Evolutionary conservation across 2,329 filamentous ascomycete species (phyloP), one percentile per base, ranked within the genome.

Genomic region (Aspergillus alliaceus): DNA sequence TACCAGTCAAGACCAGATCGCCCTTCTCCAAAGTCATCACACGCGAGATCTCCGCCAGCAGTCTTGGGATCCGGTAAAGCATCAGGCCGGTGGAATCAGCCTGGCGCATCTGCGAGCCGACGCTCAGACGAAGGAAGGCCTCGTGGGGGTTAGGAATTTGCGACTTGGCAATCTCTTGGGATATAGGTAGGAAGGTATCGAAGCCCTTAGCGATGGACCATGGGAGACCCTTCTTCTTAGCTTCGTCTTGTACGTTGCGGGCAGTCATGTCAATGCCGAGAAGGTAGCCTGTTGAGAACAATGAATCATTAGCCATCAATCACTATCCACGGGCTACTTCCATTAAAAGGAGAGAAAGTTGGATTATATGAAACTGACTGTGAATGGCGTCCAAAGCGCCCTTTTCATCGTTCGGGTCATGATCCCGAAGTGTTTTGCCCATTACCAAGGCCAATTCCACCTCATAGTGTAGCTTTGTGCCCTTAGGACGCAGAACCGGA

Each of bases 191-290:
- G 80, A 99, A 99, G 3, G 95, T 98, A 75, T 99, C 95, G 73
- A 98, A 99, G 47, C 95, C 95, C 81, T 99, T 99, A 66, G 91
- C 89, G 64, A 97, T 97, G 69, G 88, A 87, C 95, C 95, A 99
- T 7, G 95, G 95, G 15, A 98, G 86, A 34, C 95, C 92, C 82
- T 95, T 96, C 79, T 90, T 91, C 85, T 98, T 99, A 64, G 93
- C 93, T 79, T 97, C 92, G 67, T 96, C 90, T 78, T 99, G 95
- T 6, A 91, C 86, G 76, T 98, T 98, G 64, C 95, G 90, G 1
- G 90, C 95, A 9, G 95, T 99, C 91, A 99, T 96, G 78, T 99
- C 95, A 69, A 99, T 97, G 66, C 90, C 87, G 47, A 98, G 83
- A 64, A 93, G 85, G 76, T 98, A 99, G 69, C 86, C 90, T 91